Base-by-base conservation (phyloP, 148 eudicot species). In the Chenopodium quinoa region DNA sequence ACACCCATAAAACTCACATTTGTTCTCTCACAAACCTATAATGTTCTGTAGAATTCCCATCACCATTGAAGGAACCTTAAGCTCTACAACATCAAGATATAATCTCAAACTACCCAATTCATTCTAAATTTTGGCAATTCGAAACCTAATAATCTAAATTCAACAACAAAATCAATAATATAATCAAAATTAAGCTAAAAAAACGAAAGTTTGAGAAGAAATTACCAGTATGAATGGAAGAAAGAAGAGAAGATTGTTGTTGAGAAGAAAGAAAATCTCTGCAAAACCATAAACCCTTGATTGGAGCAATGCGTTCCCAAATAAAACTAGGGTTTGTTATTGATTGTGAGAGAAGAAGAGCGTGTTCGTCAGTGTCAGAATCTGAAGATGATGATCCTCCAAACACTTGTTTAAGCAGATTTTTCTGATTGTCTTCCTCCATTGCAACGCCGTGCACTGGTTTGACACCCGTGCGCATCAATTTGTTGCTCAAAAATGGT, bases 261-360 rank as follows among this genome's bases (percentile, higher is more conserved):
- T 79, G 76, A 50, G 79, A 68, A 73, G 93, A 89, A 47, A 95
- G 86, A 74, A 95, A 92, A 75, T 92, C 86, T 48, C 83, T 86
- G 85, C 93, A 95, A 10, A 95, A 56, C 89, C 91, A 92, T 44
- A 95, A 83, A 66, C 98, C 98, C 10, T 85, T 80, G 78, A 95
- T 90, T 78, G 77, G 75, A 54, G 46, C 13, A 46, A 91, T 76
- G 58, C 64, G 80, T 76, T 86, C 86, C 94, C 97, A 95, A 27
- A 19, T 82, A 54, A 78, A 79, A 83, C 29, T 84, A 60, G 82
- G 76, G 82, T 86, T 78, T 66, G 69, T 10, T n/a, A 78, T 32
- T 4, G 67, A 14, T 3, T 71, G 76, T 11, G 58, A 46, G 47
- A 9, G 40, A 44, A 47, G 60, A 50, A 25, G 37, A 71, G 56